A percentile compares a stretch with the other conserved stretches of the same genome.
These are phyloP conservation scores for Russula olivacea DNA, from an alignment of 768 basidiomycete genomes.

Conservation along the genomic window DNA sequence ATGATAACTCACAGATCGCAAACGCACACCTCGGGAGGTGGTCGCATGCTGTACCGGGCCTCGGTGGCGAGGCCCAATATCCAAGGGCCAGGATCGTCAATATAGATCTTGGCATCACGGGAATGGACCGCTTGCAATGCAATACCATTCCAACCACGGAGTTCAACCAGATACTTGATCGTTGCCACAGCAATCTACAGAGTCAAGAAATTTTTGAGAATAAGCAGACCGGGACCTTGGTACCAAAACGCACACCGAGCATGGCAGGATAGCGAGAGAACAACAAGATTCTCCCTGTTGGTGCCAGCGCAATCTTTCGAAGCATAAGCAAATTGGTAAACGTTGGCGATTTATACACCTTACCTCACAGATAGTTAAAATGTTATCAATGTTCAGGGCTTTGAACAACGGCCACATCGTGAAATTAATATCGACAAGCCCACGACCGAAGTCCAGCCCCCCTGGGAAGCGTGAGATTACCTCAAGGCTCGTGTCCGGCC, in stretches of 20 bases:
- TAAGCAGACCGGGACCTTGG: neutral
- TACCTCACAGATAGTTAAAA: slow-evolving; percentile 89
- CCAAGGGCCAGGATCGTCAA: slow-evolving; percentile 96
- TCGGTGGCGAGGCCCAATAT: slow-evolving; percentile 88
- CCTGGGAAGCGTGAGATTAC: slow-evolving; percentile 89
- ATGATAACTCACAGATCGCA: slow-evolving; percentile 63
- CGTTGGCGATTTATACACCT: slow-evolving; percentile 15
- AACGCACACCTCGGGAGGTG: slow-evolving; percentile 77
- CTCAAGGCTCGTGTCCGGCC: slow-evolving; percentile 53
- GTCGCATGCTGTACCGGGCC: slow-evolving; percentile 69
- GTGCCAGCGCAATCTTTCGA: slow-evolving; percentile 71
- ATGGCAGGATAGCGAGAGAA: slow-evolving; percentile 86
- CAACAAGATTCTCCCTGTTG: slow-evolving; percentile 82
- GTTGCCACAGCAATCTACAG: slow-evolving; percentile 79
- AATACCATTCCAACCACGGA: slow-evolving; percentile 90
- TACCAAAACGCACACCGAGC: slow-evolving; percentile 57
- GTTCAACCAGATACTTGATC: slow-evolving; percentile 84
- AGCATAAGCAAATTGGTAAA: neutral
- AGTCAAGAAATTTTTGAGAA: neutral
- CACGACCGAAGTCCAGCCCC: slow-evolving; percentile 88
- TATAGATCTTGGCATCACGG: slow-evolving; percentile 86
- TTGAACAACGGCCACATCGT: slow-evolving; percentile 98
- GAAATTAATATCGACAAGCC: slow-evolving; percentile 89
- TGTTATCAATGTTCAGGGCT: slow-evolving; percentile 86
- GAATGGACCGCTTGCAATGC: slow-evolving; percentile 77